Evolutionary conservation across 306 rosid species (phyloP), one percentile per base, ranked within the genome.

Genomic region (Astragalus membranaceus): DNA sequence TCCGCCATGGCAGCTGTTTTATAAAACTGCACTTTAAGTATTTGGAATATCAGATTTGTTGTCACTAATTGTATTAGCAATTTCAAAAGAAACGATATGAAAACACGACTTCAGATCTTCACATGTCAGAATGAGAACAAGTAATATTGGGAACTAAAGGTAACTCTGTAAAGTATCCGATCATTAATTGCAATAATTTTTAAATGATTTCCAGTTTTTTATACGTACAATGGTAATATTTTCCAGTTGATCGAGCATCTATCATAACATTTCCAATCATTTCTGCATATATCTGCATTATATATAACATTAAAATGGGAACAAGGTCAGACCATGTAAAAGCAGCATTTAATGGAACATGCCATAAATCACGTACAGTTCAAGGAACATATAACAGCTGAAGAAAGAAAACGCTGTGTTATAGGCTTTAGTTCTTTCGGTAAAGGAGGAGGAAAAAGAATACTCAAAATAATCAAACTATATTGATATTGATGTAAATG

Each of bases 181-280:
- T 67, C 59, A 47, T 44, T 47, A 37, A 72, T 68, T 67, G 69
- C 58, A 12, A 70, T 23, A 67, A 33, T 13, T 63, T 32, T 63
- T 50, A 56, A 64, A 15, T 16, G 29, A 14, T 63, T 33, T 49
- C 57, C 51, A 23, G 33, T 32, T 15, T 10, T n/a, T 26, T 39
- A 64, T 76, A 88, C 96, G 69, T 81, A 94, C 97, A 94, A 56
- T 94, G 99, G 80, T 94, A 94, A 76, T 94, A 87, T 83, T 94
- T 94, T 79, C 99, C 99, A 30, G 96, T 91, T 68, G 99, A 95
- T 60, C 97, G 87, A 37, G 99, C 97, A 89, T 95, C 99, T 54
- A 82, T 78, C 97, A 95, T 95, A 79, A 95, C 95, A 85, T 95
- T 95, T 74, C 99, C 99, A 79, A 95, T 95, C 99, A 91, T 91